Base-by-base conservation (phyloP, 2,329 filamentous ascomycete genomes). In the Aspergillus viridinutans region DNA sequence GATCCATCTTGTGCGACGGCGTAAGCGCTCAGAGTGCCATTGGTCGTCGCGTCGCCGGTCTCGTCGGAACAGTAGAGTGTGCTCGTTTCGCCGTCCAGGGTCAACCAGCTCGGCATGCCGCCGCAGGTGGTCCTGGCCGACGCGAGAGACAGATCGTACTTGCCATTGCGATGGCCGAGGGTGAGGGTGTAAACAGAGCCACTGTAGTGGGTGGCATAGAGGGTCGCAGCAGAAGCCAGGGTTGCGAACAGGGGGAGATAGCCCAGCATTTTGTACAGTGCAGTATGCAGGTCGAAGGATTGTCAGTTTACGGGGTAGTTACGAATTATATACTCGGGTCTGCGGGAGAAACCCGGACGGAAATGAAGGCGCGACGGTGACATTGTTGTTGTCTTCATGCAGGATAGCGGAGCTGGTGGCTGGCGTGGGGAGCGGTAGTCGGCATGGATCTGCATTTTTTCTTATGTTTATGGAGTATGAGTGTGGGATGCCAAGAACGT, bases 121-220 rank as follows among this genome's bases (percentile, higher is more conserved):
- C 71, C 72, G 57, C 72, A 74, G 14, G 70, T 67, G 21, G 70
- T 58, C n/a, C 64, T 54, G 4, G 65, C 59, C 17, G 67, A 58
- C 5, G 66, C 54, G 10, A 69, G 49, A 1, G 62, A 55, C 7
- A 74, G 66, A 5, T 59, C 48, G 40, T 61, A 59, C 23, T 61
- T 64, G n/a, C 64, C 67, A 26, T 64, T 63, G 49, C 58, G 61
- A 21, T 62, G 58, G 4, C 51, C 20, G 21, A 76, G 64, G 23
- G 66, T 57, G 17, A 77, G 61, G 2, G 72, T 67, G 29, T 71
- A 71, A 43, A 77, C 66, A 9, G 62, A 67, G 9, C 74, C 72
- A 20, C 60, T 57, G 61, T 77, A 78, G 45, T 75, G 75, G 14
- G 74, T 70, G 42, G 72, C 72, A 57, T 71, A 76, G 50, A 78